Evolutionary conservation across 2,329 filamentous ascomycete species (phyloP).

Genomic region (Phoma herbarum): DNA sequence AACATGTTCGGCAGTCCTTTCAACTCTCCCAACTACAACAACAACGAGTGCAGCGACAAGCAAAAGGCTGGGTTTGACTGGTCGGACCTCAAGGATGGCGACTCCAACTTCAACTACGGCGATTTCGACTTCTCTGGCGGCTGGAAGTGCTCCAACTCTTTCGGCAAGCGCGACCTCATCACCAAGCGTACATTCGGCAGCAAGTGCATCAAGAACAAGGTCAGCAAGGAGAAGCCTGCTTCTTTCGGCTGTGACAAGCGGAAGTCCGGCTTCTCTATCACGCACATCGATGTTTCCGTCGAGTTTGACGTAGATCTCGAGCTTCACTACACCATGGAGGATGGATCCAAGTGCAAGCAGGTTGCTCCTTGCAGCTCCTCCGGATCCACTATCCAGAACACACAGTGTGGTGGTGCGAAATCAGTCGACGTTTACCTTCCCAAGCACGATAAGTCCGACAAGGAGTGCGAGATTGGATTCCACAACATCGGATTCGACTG

Average conservation of each 20-base stretch:
- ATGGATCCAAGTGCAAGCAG: conserved; percentile 84
- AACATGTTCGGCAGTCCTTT: conserved; percentile 63
- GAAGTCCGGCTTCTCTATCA: conserved; percentile 74
- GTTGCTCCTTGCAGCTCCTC: conserved; percentile 54
- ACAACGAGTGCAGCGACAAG: conserved; percentile 78
- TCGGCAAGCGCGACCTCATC: conserved; percentile 66
- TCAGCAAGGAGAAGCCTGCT: conserved; percentile 62
- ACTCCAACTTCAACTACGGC: conserved; percentile 68
- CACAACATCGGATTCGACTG: conserved; percentile 82
- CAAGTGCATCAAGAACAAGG: conserved; percentile 55
- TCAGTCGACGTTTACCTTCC: conserved; percentile 76
- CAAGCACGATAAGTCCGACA: conserved; percentile 54
- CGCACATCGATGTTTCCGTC: conserved; percentile 74
- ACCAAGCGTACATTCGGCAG: conserved; percentile 55
- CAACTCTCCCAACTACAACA: conserved; percentile 73
- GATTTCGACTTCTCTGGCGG: conserved; percentile 72
- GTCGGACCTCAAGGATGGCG: conserved; percentile 62
- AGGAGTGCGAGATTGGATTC: conserved; percentile 74
- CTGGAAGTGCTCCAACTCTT: conserved; percentile 72
- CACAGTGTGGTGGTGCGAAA: conserved; percentile 90
- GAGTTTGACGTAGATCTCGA: conserved; percentile 81
- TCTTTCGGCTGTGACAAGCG: conserved; percentile 72
- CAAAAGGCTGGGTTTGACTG: conserved; percentile 79
- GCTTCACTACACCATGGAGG: conserved; percentile 87
- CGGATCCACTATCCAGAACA: conserved; percentile 79